phyloP scores from a whole-genome alignment of 2,329 filamentous ascomycete genomes.

The Colletotrichum sp. region DNA sequence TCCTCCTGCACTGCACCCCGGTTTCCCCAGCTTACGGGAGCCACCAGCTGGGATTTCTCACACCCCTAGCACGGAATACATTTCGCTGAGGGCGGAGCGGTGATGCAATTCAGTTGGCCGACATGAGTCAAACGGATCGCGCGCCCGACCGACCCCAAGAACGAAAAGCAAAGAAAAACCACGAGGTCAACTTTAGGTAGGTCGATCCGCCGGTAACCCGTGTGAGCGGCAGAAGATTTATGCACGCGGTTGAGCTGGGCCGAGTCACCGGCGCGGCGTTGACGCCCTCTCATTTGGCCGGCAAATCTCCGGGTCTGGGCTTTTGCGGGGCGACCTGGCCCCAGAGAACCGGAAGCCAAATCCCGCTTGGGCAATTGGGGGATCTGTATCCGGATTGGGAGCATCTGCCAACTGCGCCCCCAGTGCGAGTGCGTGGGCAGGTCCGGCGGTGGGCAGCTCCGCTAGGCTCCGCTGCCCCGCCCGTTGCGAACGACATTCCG shows the following conservation, averaged over 20 bases:
- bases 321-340: not conserved
- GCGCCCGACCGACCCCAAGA: not conserved
- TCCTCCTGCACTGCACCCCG: not conserved
- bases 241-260: not conserved
- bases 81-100: not conserved
- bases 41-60: not conserved
- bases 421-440: not conserved
- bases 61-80: not conserved
- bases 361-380: not conserved
- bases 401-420: not conserved
- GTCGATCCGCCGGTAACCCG: not conserved
- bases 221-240: not conserved
- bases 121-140: not conserved
- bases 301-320: not conserved
- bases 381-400: not conserved
- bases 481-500: not conserved
- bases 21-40: not conserved
- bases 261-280: not conserved
- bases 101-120: not conserved
- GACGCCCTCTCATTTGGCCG: not conserved
- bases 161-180: not conserved
- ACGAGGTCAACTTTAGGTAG: not conserved
- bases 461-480: not conserved
- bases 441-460: not conserved
- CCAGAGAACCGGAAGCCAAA: not conserved